Conservation (phyloP, 345 rosid genomes). For the Sisymbrium altissimum region DNA sequence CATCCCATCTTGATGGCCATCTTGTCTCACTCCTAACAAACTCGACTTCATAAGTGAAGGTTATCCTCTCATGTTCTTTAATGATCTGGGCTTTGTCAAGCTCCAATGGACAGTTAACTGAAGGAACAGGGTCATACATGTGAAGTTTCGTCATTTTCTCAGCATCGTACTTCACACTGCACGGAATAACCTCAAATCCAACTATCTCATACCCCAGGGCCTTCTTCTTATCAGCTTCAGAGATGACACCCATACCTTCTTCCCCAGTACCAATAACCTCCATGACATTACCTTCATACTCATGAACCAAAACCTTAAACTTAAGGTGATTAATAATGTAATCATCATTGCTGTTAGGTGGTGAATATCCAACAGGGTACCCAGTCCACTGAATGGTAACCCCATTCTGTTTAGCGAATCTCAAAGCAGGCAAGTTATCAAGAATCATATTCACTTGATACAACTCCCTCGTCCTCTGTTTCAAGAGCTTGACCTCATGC, state of each 20-base stretch:
- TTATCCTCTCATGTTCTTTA: constrained; percentile 62
- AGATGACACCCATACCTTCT: constrained; percentile 76
- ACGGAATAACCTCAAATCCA: constrained; percentile 80
- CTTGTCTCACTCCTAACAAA: constrained; percentile 66
- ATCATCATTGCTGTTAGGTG: constrained; percentile 66
- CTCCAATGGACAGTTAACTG: constrained; percentile 63
- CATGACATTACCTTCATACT: constrained; percentile 66
- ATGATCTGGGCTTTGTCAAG: constrained; percentile 80
- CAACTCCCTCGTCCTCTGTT: constrained; percentile 74
- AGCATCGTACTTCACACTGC: constrained; percentile 65
- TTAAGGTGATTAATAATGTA: constrained; percentile 76
- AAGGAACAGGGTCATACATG: constrained; percentile 52
- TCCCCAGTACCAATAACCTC: constrained; percentile 85
- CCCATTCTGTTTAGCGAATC: constrained; percentile 64
- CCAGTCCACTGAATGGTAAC: constrained; percentile 85
- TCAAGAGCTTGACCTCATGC: constrained; percentile 82
- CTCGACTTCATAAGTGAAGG: constrained; percentile 79
- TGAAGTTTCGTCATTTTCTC: constrained; percentile 59
- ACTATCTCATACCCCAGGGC: constrained; percentile 74
- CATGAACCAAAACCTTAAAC: constrained; percentile 73
- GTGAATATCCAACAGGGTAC: constrained; percentile 69
- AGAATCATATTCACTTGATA: constrained; percentile 89
- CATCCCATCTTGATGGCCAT: constrained; percentile 94
- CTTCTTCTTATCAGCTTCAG: constrained; percentile 68
- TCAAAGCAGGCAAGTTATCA: constrained; percentile 82